Evolutionary conservation across 2,329 filamentous ascomycete species (phyloP).

Genomic region (Aaosphaeria arxii): DNA sequence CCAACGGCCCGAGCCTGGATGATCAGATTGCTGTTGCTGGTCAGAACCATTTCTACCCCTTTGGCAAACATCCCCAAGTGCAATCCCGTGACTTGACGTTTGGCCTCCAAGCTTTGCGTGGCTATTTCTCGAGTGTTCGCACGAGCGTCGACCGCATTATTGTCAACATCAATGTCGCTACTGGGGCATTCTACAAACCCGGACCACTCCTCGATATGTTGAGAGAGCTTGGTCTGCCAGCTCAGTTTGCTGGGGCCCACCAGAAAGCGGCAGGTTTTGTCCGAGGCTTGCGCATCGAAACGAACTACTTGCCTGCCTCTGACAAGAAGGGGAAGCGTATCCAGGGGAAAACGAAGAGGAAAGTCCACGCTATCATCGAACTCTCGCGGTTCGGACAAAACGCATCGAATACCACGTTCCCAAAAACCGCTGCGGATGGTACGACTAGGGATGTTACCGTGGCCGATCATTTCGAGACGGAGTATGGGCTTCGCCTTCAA

Average conservation of each 20-base stretch:
- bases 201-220: slow-evolving; percentile 38
- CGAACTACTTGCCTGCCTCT: slow-evolving; percentile 37
- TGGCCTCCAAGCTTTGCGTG: slow-evolving; percentile 57
- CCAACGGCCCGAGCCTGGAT: slow-evolving; percentile 45
- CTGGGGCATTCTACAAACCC: slow-evolving; percentile 56
- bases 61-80: slow-evolving; percentile 44
- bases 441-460: slow-evolving; percentile 10
- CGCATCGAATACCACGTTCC: slow-evolving; percentile 23
- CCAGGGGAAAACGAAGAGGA: slow-evolving; percentile 16
- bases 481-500: slow-evolving; percentile 19
- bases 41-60: slow-evolving; percentile 46
- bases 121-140: slow-evolving; percentile 62
- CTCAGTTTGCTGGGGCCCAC: slow-evolving; percentile 6
- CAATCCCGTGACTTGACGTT: slow-evolving; percentile 44
- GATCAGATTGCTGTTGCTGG: slow-evolving; percentile 46
- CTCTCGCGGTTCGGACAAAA: slow-evolving; percentile 36
- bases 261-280: slow-evolving; percentile 30
- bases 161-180: slow-evolving; percentile 62
- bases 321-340: slow-evolving; percentile 29
- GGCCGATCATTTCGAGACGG: slow-evolving; percentile 15
- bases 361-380: slow-evolving; percentile 38
- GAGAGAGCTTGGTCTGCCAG: slow-evolving; percentile 14
- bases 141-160: slow-evolving; percentile 57
- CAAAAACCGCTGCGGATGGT: slow-evolving; percentile 9
- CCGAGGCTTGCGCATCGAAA: slow-evolving; percentile 36